Base-by-base conservation (phyloP, 2,329 filamentous ascomycete genomes). In the Colletotrichum chlorophyti region DNA sequence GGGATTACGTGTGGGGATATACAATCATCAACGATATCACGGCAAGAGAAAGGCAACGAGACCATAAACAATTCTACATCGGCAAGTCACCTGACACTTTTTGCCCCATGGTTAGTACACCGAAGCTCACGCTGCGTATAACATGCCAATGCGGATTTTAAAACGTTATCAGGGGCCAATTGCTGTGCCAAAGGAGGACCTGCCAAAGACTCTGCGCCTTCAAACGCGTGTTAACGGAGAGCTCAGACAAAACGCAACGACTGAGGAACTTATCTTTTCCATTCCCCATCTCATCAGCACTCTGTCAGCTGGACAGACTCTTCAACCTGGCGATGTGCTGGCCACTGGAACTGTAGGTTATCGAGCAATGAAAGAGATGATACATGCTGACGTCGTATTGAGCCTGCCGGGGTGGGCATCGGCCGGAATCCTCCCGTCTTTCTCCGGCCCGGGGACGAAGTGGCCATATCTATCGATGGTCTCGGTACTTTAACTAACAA, bases 11-110 rank as follows among this genome's bases (percentile, higher is more conserved):
- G 2, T 84, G 81, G 80, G 82, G 81, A 0, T 85, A 79, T 60
- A 83, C 81, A 0, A 83, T 83, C 49, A 76, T 84, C 61, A 83
- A 83, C 58, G 81, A 83, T 47, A 65, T 83, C 53, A 82, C 81
- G 10, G 80, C 80, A 0, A 70, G 81, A 3, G 79, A 83, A 58
- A 69, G 73, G 32, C 81, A 84, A 68, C 69, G 79, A 12, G 79
- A 84, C 59, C 83, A 86, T 57, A 85, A 85, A 65, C 83, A 86
- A 60, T 86, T 85, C 65, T 85, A 79, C 53, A 78, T 86, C 45
- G 83, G 83, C 8, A 85, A 85, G 65, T 82, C 78, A 0, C 69
- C 76, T 0, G 81, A 85, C 65, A 83, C 80, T 0, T 84, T 80
- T 61, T 85, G 81, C 60, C 82, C 82, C 0, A 84, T 84, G 72